Percentiles rank a stretch among this genome's conserved stretches.
Evolutionary conservation across 2,329 filamentous ascomycete genomes (phyloP).

Genomic region (Pseudocercospora fuligena): DNA sequence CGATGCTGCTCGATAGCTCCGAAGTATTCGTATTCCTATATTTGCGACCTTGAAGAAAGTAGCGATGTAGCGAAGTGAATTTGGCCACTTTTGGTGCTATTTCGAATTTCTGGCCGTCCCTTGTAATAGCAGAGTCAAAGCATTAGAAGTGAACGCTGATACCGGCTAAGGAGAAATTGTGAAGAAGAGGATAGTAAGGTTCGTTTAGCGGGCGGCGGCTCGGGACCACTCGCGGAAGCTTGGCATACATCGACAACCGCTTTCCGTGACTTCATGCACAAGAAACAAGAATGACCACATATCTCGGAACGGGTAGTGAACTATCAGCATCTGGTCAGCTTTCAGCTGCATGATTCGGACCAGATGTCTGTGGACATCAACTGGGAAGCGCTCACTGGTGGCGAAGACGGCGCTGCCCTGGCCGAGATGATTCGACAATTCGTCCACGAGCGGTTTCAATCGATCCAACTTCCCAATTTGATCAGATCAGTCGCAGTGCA

Average conservation of each 20-base stretch:
- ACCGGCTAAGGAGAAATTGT: not conserved
- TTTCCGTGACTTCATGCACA: not conserved
- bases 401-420: slow-evolving; percentile 82
- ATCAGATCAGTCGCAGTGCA: slow-evolving; percentile 96
- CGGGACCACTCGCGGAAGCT: not conserved
- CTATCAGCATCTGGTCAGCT: not conserved
- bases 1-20: not conserved
- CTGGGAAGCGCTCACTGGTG: slow-evolving; percentile 90
- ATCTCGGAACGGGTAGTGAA: not conserved
- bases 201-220: not conserved
- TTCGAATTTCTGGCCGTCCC: not conserved
- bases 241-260: not conserved
- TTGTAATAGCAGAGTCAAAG: not conserved
- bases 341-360: slow-evolving; percentile 1
- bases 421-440: slow-evolving; percentile 88
- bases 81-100: not conserved
- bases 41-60: not conserved
- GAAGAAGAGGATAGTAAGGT: not conserved
- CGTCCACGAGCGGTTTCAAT: slow-evolving; percentile 94
- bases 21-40: not conserved
- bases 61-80: not conserved
- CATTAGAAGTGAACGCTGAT: not conserved
- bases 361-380: slow-evolving; percentile 96
- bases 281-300: not conserved
- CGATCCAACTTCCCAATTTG: slow-evolving; percentile 87